Percentiles rank a stretch among this genome's conserved stretches.
Conservation (phyloP, 257 asterid species). For the Vinca minor region DNA sequence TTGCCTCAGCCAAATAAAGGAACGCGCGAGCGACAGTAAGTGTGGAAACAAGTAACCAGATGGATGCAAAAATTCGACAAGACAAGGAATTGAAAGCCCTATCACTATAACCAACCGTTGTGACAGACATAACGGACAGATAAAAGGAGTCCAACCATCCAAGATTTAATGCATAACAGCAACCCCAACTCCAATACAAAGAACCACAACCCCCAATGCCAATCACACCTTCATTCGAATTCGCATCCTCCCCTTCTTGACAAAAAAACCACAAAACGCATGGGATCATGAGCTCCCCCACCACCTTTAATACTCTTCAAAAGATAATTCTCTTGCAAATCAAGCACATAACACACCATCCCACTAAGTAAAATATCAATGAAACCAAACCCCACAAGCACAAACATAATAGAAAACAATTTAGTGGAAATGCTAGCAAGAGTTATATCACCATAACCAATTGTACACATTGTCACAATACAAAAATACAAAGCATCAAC, state of each 20-base stretch:
- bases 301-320: slow-evolving; percentile 56
- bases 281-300: slow-evolving; percentile 39
- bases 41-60: slow-evolving; percentile 93
- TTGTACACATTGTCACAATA: slow-evolving; percentile 95
- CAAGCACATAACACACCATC: slow-evolving; percentile 88
- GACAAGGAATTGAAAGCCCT: slow-evolving; percentile 64
- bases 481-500: slow-evolving; percentile 94
- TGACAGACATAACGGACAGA: slow-evolving; percentile 90
- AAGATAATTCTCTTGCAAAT: slow-evolving; percentile 79
- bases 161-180: slow-evolving; percentile 67
- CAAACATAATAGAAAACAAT: slow-evolving; percentile 71
- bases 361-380: slow-evolving; percentile 76
- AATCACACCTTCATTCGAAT: slow-evolving; percentile 82
- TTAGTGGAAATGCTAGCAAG: slow-evolving; percentile 61
- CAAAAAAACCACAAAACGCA: slow-evolving; percentile 67
- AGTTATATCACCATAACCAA: slow-evolving; percentile 93
- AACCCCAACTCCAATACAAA: slow-evolving; percentile 81
- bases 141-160: slow-evolving; percentile 75
- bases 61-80: slow-evolving; percentile 80
- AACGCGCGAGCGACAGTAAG: slow-evolving; percentile 98
- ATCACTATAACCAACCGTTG: slow-evolving; percentile 96
- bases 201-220: slow-evolving; percentile 83
- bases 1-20: slow-evolving; percentile 91
- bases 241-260: slow-evolving; percentile 98
- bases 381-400: slow-evolving; percentile 91